These are phyloP conservation scores for Debaryomyces psychrophilus DNA, from an alignment of 1,139 yeast species.

Conservation along the genomic window DNA sequence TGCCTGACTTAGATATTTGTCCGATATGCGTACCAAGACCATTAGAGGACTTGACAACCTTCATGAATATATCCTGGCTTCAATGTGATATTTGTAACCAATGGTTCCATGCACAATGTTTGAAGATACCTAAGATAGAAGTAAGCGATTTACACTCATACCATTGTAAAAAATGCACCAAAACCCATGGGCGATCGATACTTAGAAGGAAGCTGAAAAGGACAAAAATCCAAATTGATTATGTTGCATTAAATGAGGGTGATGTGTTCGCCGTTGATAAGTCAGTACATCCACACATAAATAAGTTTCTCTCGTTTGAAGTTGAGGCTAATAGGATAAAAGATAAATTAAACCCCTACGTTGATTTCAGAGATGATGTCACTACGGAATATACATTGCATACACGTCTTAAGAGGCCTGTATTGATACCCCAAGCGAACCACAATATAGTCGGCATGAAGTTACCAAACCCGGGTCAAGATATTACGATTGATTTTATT, in stretches of 20 bases:
- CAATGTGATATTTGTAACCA: slow-evolving; percentile 61
- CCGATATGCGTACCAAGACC: slow-evolving; percentile 22
- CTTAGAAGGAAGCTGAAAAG: slow-evolving; percentile 61
- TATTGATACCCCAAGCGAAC: slow-evolving; percentile 37
- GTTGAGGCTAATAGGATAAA: slow-evolving; percentile 18
- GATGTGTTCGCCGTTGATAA: slow-evolving; percentile 61
- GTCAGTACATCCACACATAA: slow-evolving; percentile 65
- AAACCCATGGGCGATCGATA: slow-evolving; percentile 54
- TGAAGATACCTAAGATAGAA: slow-evolving; percentile 39
- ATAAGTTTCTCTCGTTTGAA: slow-evolving; percentile 32
- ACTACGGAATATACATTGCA: slow-evolving; percentile 39
- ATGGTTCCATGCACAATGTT: slow-evolving; percentile 67
- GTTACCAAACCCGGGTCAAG: slow-evolving; percentile 36
- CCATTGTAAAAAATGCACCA: slow-evolving; percentile 58
- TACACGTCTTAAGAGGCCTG: slow-evolving; percentile 30
- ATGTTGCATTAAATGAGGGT: slow-evolving; percentile 80
- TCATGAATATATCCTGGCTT: slow-evolving; percentile 47
- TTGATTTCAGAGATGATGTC: slow-evolving; percentile 30
- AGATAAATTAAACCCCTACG: slow-evolving; percentile 13
- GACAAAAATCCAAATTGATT: slow-evolving; percentile 60
- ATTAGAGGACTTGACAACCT: slow-evolving; percentile 13
- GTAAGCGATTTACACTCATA: slow-evolving; percentile 47
- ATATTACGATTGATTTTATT: slow-evolving; percentile 58
- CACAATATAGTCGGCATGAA: slow-evolving; percentile 37
- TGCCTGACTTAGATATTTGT: slow-evolving; percentile 19